Conservation (phyloP, 139 green algal genomes). For the Yamagishiella unicocca region DNA sequence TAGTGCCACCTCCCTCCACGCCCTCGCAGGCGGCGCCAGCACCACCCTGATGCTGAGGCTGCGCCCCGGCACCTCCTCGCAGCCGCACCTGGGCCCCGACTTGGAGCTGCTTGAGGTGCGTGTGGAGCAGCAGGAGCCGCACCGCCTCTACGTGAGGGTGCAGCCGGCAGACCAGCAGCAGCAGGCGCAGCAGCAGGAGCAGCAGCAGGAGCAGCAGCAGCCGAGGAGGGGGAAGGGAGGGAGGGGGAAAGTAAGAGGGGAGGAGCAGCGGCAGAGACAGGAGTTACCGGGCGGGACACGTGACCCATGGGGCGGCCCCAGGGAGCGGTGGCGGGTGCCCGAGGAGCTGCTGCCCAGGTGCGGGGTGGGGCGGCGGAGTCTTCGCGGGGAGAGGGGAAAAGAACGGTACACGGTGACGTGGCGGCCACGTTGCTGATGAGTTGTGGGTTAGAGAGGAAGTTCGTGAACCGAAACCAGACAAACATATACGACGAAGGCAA, state of each 20-base stretch:
- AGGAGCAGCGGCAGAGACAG: neutral
- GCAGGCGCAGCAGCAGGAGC: no score
- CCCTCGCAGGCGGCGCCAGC: neutral
- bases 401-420: no score
- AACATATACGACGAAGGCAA: no score
- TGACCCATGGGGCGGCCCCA: no score
- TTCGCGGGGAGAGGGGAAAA: no score
- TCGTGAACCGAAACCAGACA: no score
- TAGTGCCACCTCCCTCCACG: neutral
- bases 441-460: no score
- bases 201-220: neutral
- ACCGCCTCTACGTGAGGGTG: slow-evolving; percentile 19
- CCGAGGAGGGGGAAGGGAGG: neutral
- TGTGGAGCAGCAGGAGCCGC: neutral
- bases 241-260: neutral
- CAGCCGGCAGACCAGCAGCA: neutral
- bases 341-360: slow-evolving; percentile 31
- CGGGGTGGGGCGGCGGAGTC: no score
- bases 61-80: neutral
- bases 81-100: slow-evolving; percentile 10
- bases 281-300: neutral
- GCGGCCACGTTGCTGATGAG: no score
- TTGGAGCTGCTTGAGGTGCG: neutral
- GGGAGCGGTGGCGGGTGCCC: slow-evolving; percentile 12
- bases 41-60: slow-evolving; percentile 15